Evolutionary conservation across 176 grass and related monocot genomes (phyloP), one percentile per base, ranked within the genome.

Genomic region (Aegilops umbellulata): DNA sequence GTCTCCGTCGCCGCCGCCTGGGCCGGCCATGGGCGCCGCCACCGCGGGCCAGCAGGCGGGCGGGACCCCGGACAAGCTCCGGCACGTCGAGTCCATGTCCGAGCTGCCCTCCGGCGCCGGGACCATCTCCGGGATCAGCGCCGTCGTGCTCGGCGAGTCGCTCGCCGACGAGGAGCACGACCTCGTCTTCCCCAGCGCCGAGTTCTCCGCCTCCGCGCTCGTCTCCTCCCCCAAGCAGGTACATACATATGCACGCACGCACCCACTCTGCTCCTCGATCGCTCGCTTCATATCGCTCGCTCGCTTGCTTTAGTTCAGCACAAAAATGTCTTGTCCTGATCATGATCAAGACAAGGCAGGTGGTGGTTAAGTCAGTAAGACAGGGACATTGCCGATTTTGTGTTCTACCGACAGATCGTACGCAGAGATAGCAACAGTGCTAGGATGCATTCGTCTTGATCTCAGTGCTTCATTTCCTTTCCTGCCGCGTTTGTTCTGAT

Each of bases 21-120:
- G 2, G 2, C 5, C 77, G 11, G 80, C 77, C 85, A 91, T 91
- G 89, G 89, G 89, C 35, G 84, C 85, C 85, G 76, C 81, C 60
- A 87, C 31, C 68, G 69, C 69, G 49, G 77, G 87, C 19, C 85
- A 87, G 81, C 80, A 60, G 75, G 85, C 60, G 22, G 85, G 67
- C 34, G 27, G 58, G 38, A 61, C 85, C 23, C 61, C 51, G 14
- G 86, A 88, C 86, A 88, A 77, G 86, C 94, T 99, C 80, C 87
- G 94, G 23, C 94, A 99, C 30, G 82, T 99, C 60, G 97, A 96
- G 76, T 93, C 90, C 41, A 96, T 96, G 97, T 82, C 94, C 42
- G 82, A 86, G 80, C 84, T 69, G 26, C 97, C 94, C 42, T 99
- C 94, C 32, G 94, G 90, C 30, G 90, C 87, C 39, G 92, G 97